A percentile compares a stretch with the other conserved stretches of the same genome.
Conservation (phyloP, 2,329 filamentous ascomycete genomes). For the Botrytis byssoidea region DNA sequence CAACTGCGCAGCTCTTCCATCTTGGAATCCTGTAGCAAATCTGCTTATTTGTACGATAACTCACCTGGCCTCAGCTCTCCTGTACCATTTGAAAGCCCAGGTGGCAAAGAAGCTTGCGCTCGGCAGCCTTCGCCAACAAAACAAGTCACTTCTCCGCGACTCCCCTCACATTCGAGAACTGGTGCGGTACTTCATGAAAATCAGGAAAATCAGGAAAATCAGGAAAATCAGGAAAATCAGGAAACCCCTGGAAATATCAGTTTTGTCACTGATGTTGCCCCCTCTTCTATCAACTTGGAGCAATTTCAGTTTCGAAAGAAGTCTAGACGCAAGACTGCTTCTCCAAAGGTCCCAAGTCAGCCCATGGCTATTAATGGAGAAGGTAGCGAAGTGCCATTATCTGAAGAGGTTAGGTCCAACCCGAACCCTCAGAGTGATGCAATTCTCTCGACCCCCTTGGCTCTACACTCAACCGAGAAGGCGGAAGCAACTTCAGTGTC, state of each 20-base stretch:
- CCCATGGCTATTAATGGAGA: not conserved
- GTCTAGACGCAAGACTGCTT: conserved; percentile 8
- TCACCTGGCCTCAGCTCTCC: not conserved
- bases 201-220: not conserved
- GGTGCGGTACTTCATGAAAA: not conserved
- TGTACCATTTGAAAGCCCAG: not conserved
- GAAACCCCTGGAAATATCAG: conserved; percentile 25
- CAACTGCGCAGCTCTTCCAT: not conserved
- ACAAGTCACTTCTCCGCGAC: not conserved
- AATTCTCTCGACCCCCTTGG: not conserved
- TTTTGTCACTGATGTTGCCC: conserved; percentile 36
- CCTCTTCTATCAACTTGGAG: conserved; percentile 36
- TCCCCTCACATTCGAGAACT: not conserved
- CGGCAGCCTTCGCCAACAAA: not conserved
- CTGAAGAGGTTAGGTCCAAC: not conserved
- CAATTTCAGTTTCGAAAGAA: conserved; percentile 36
- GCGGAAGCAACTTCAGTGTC: not conserved
- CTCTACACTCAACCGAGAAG: not conserved
- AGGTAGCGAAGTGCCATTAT: not conserved
- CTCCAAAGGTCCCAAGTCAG: not conserved
- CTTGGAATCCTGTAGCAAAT: not conserved
- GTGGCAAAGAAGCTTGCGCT: not conserved
- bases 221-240: not conserved
- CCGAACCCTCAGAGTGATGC: not conserved
- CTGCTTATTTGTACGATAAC: not conserved